Evolutionary conservation across 768 basidiomycete species (phyloP).

Genomic region (Leccinum ochraceum): DNA sequence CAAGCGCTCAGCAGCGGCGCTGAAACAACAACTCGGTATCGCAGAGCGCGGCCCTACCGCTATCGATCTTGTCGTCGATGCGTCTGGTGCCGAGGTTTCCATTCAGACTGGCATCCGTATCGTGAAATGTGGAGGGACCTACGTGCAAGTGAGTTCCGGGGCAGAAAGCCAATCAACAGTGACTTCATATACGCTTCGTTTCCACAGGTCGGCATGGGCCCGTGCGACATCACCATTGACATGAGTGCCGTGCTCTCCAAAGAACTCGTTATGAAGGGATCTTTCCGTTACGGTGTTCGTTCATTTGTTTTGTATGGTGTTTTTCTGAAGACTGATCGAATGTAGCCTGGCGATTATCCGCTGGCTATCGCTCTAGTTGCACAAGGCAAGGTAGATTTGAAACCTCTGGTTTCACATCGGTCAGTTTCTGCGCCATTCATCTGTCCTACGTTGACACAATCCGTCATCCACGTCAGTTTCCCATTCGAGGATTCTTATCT

Average conservation of each 20-base stretch:
- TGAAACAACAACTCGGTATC: constrained; percentile 67
- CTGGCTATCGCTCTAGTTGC: constrained; percentile 84
- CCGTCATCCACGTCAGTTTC: constrained; percentile 44
- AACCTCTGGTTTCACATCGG: constrained; percentile 88
- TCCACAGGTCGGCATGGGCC: constrained; percentile 77
- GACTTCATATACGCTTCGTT: constrained; percentile 4
- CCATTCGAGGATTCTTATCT: constrained; percentile 72
- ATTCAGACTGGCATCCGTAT: constrained; percentile 84
- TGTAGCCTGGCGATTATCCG: constrained; percentile 79
- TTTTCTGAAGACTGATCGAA: constrained; percentile 2
- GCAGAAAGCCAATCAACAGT: constrained; percentile 6
- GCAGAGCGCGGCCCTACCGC: constrained; percentile 66
- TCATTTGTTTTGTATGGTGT: not conserved
- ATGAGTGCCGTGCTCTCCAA: constrained; percentile 69
- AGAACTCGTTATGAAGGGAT: constrained; percentile 81
- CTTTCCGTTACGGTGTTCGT: constrained; percentile 87
- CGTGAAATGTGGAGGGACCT: constrained; percentile 73
- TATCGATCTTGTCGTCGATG: constrained; percentile 89
- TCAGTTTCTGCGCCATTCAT: constrained; percentile 33
- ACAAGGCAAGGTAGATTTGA: constrained; percentile 81
- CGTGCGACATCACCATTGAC: constrained; percentile 72
- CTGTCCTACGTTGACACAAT: not conserved
- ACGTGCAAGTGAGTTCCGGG: constrained; percentile 53
- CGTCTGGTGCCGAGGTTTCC: constrained; percentile 90
- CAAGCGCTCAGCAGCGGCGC: constrained; percentile 62